phyloP scores from a whole-genome alignment of 352 stramenopile species.

The Albugo laibachii region DNA sequence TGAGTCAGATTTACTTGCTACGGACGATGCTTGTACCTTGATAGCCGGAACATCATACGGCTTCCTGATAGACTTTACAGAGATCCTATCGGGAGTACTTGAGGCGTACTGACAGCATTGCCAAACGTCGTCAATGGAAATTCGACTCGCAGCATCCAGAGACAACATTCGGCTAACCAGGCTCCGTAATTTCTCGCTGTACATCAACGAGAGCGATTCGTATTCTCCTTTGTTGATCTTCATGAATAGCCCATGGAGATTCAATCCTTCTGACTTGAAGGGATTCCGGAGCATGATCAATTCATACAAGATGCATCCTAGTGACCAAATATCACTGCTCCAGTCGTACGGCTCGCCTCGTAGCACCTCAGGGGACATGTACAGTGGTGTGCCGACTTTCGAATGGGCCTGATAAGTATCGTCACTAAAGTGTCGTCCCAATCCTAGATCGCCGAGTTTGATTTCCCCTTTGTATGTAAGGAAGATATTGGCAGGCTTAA shows the following conservation, averaged over 20 bases:
- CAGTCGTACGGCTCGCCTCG: slow-evolving; percentile 86
- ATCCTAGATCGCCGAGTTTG: slow-evolving; percentile 75
- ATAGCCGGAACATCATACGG: too few species aligned
- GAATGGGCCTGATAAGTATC: slow-evolving; percentile 69
- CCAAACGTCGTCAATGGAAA: slow-evolving; percentile 49
- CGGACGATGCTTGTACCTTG: too few species aligned
- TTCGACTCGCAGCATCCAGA: slow-evolving; percentile 28
- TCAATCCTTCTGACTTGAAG: slow-evolving; percentile 86
- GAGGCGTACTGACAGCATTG: slow-evolving; percentile 13
- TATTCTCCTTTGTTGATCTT: slow-evolving; percentile 83
- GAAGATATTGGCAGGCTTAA: slow-evolving; percentile 91
- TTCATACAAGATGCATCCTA: slow-evolving; percentile 93
- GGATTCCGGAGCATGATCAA: slow-evolving; percentile 85
- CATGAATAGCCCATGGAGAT: slow-evolving; percentile 81
- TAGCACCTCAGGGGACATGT: slow-evolving; percentile 90
- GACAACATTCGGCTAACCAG: slow-evolving; percentile 61
- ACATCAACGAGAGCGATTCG: slow-evolving; percentile 29
- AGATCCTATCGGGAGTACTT: background rate
- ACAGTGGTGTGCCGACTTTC: slow-evolving; percentile 87
- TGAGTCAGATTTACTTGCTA: too few species aligned
- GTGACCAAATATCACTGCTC: slow-evolving; percentile 90
- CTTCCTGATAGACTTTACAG: too few species aligned
- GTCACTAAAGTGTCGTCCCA: slow-evolving; percentile 59
- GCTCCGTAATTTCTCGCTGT: slow-evolving; percentile 31
- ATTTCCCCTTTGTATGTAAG: slow-evolving; percentile 78